A percentile compares a stretch with the other conserved stretches of the same genome.
Conservation (phyloP, 495 filamentous ascomycete genomes). For the Parathielavia appendiculata region DNA sequence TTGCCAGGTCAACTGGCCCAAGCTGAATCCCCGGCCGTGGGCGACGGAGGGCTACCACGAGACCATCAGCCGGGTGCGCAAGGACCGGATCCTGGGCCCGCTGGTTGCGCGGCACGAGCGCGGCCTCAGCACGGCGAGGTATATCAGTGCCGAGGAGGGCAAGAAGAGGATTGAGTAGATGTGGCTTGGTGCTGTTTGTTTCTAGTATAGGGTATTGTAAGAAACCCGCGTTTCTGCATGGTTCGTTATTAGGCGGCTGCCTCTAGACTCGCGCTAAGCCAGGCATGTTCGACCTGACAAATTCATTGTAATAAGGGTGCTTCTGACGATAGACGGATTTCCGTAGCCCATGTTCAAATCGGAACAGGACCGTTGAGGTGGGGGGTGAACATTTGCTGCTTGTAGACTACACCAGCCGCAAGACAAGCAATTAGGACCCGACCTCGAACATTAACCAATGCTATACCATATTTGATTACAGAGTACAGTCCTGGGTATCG, state of each 20-base stretch:
- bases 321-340: neutral
- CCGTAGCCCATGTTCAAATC: neutral
- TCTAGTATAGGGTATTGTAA: neutral
- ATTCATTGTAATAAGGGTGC: neutral
- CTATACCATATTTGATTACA: neutral
- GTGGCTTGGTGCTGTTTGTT: neutral
- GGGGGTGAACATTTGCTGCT: neutral
- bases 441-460: no score
- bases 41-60: slow-evolving; percentile 87
- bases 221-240: neutral
- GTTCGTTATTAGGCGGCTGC: neutral
- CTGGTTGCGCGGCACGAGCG: slow-evolving; percentile 69
- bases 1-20: slow-evolving; percentile 94
- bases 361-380: no score
- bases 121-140: slow-evolving; percentile 68
- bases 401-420: neutral
- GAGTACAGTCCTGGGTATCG: slow-evolving; percentile 10
- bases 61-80: slow-evolving; percentile 66
- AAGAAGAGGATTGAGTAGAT: slow-evolving; percentile 88
- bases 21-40: slow-evolving; percentile 78
- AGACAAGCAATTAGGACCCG: neutral
- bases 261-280: neutral
- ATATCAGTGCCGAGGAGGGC: slow-evolving; percentile 83
- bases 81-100: slow-evolving; percentile 69
- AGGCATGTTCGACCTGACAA: neutral